These are phyloP conservation scores for Volvox reticuliferus DNA, from an alignment of 139 green algal species.

Conservation along the genomic window DNA sequence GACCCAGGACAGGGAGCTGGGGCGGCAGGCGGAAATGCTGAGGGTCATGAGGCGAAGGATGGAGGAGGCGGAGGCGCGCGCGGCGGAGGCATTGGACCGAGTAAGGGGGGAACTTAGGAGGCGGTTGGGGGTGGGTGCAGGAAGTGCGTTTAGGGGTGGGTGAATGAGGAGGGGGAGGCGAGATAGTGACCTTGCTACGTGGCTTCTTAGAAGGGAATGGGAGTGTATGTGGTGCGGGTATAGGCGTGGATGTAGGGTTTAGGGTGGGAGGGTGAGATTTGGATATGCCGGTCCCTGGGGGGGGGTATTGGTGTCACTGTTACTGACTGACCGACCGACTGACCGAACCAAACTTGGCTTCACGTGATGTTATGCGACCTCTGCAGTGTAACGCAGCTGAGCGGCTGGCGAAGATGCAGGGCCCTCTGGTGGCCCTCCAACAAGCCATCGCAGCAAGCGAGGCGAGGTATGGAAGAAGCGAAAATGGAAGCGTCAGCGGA, in stretches of 20 bases:
- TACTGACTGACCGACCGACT: not conserved
- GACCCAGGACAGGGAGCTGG: conserved; percentile 29
- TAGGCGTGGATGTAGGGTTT: too few relatives aligned
- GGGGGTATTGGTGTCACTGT: not conserved
- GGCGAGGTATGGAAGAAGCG: not conserved
- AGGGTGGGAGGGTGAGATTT: too few relatives aligned
- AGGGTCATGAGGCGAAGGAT: not conserved
- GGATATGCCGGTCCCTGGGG: too few relatives aligned
- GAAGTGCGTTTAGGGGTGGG: not conserved
- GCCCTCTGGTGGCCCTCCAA: not conserved
- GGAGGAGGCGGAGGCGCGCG: conserved; percentile 30
- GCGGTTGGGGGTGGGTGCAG: not conserved
- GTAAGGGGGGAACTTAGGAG: not conserved
- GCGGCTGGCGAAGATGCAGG: conserved; percentile 1
- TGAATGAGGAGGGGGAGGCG: not conserved
- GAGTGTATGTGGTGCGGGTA: not conserved
- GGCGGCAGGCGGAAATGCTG: conserved; percentile 16
- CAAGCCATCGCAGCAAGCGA: conserved; percentile 2
- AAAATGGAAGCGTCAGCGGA: not conserved
- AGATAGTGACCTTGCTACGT: not conserved
- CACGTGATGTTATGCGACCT: not conserved
- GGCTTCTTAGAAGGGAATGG: not conserved
- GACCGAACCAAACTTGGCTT: not conserved
- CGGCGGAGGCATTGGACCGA: conserved; percentile 12
- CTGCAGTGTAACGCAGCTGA: not conserved